Evolutionary conservation across 2,329 filamentous ascomycete genomes (phyloP).

Genomic region (Pseudogymnoascus sp.): DNA sequence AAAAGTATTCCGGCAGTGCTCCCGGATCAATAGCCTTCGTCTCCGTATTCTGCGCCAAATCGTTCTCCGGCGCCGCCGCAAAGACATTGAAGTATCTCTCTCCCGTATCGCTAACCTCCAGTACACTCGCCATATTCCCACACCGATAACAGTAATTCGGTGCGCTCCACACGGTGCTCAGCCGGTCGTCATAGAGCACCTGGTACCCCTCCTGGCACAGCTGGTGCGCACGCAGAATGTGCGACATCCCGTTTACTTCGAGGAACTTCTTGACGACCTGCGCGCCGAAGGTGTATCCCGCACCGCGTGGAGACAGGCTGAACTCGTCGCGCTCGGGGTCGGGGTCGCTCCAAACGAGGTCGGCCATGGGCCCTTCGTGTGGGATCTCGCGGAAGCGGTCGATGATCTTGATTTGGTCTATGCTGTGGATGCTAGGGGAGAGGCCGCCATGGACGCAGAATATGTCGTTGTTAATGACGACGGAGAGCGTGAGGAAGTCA

Average conservation of each 20-base stretch:
- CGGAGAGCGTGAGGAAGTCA: conserved; percentile 91
- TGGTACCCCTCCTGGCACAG: conserved; percentile 97
- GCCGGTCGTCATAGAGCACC: conserved; percentile 85
- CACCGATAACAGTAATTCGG: conserved; percentile 80
- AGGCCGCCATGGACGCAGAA: conserved; percentile 96
- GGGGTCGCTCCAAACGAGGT: conserved; percentile 96
- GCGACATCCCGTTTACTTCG: conserved; percentile 93
- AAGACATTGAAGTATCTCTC: conserved; percentile 98
- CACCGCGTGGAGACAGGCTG: conserved; percentile 83
- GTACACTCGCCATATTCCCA: conserved; percentile 92
- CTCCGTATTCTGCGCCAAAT: conserved; percentile 67
- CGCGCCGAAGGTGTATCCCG: conserved; percentile 94
- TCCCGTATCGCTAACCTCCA: conserved; percentile 89
- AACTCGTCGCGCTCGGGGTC: conserved; percentile 98
- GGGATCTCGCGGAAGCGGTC: conserved; percentile 98
- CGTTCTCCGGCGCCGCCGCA: conserved; percentile 92
- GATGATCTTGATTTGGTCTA: conserved; percentile 99
- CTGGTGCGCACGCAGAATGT: conserved; percentile 96
- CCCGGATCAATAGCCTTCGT: conserved; percentile 62
- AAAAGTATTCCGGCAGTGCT: conserved; percentile 63
- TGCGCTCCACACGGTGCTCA: conserved; percentile 97
- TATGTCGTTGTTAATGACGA: conserved; percentile 97
- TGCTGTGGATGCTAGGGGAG: conserved; percentile 88
- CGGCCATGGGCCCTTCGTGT: conserved; percentile 98
- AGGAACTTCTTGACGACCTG: conserved; percentile 98